Conservation (phyloP, 1,284 basidiomycete genomes). For the Marasmius fiardii region DNA sequence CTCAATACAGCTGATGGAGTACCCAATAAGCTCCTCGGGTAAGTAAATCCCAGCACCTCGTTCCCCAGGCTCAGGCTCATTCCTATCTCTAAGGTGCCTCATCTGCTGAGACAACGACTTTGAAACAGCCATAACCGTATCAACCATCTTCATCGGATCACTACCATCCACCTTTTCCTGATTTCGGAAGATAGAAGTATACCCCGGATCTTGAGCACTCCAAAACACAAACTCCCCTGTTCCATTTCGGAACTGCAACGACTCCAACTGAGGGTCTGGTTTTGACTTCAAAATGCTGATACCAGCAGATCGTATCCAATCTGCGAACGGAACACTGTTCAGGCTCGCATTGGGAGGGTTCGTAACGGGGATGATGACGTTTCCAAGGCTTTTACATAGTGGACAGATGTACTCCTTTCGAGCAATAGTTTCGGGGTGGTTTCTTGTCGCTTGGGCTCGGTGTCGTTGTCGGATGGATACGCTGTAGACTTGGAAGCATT, state of each 20-base stretch:
- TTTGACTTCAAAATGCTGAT: conserved; percentile 79
- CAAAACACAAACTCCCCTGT: conserved; percentile 85
- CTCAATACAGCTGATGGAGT: conserved; percentile 84
- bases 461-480: conserved; percentile 87
- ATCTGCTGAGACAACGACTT: conserved; percentile 73
- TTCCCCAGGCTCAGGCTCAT: conserved; percentile 69
- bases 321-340: conserved; percentile 63
- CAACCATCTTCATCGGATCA: conserved; percentile 72
- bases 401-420: conserved; percentile 97
- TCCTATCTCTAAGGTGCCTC: conserved; percentile 68
- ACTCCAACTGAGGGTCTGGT: conserved; percentile 65
- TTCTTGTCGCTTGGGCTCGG: conserved; percentile 85
- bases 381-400: conserved; percentile 97
- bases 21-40: conserved; percentile 88
- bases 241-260: conserved; percentile 69
- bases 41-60: conserved; percentile 81
- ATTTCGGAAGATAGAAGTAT: conserved; percentile 51
- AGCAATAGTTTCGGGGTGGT: conserved; percentile 92
- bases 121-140: conserved; percentile 68
- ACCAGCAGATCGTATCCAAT: conserved; percentile 79
- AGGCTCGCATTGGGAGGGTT: conserved; percentile 41
- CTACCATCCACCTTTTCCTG: conserved; percentile 45
- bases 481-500: conserved; percentile 92
- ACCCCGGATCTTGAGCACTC: conserved; percentile 74
- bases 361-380: conserved; percentile 86